Base-by-base conservation (phyloP, 148 eudicot species). In the Oxyria digyna region DNA sequence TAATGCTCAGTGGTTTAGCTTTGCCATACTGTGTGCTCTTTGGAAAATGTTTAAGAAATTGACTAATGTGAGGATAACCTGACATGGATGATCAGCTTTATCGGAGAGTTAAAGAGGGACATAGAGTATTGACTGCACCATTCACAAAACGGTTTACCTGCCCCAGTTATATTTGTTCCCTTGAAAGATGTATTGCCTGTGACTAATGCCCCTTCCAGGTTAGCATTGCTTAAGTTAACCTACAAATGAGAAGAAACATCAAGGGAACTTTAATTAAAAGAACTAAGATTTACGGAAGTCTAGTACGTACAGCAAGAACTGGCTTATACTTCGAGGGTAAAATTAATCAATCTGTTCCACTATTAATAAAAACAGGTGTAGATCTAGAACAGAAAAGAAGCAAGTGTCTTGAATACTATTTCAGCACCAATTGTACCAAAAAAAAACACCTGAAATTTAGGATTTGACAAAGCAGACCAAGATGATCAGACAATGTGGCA, bases 111-210 rank as follows among this genome's bases (percentile, higher is more conserved):
- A 17, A 4, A 1, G n/a, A n/a, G 18, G n/a, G 6, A 35, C 12
- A 40, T 11, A 8, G 23, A 11, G 11, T 23, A 40, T 4, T 18
- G 20, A 42, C 29, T 42, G 45, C 9, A 21, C 46, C 26, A 18
- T n/a, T 18, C n/a, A 11, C 0, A 27, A 20, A 65, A 67, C 23
- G 26, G 50, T 8, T 5, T 81, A 92, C 98, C 98, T 74, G 98
- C 98, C 49, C 98, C 98, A 26, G 87, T 86, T 76, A 93, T 88
- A 46, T 41, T 71, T 62, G 98, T 83, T 35, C 98, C 97, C 80
- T 65, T 87, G 77, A 93, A 93, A 68, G 98, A 90, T 57, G 98
- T 93, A 71, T 90, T 93, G 14, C 98, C 96, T 2, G 96, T 93
- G 37, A 77, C 71, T 37, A 85, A 77, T 72, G 98, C 98, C 63